Evolutionary conservation across 768 basidiomycete species (phyloP).

Genomic region (Pleurotus ostreatus): DNA sequence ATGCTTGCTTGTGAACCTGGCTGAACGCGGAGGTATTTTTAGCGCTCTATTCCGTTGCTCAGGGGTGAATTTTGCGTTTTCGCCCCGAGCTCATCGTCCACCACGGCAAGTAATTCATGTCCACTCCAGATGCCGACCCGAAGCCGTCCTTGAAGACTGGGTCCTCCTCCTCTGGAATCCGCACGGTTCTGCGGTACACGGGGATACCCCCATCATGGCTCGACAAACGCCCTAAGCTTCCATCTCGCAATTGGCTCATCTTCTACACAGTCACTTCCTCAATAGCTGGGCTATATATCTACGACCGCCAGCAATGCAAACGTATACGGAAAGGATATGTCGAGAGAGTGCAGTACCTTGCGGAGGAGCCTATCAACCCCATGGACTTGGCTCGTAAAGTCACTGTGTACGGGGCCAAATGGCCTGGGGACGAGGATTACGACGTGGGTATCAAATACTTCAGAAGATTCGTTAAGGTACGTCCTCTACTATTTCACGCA

Average conservation of each 20-base stretch:
- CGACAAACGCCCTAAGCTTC: conserved; percentile 78
- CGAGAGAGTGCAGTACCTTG: conserved; percentile 74
- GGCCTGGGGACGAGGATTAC: conserved; percentile 94
- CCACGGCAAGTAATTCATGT: background rate
- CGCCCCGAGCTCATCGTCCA: background rate
- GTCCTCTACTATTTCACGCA: conserved; percentile 19
- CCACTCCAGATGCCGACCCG: conserved; percentile 1
- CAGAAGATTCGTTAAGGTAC: conserved; percentile 95
- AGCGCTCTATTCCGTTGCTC: background rate
- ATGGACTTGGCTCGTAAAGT: conserved; percentile 74
- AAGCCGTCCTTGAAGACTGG: background rate
- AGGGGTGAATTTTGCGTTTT: conserved; percentile 4
- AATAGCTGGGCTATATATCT: conserved; percentile 68
- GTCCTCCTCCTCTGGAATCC: conserved; percentile 45
- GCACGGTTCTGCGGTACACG: conserved; percentile 61
- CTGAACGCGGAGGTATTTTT: background rate
- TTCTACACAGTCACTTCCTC: conserved; percentile 79
- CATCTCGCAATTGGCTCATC: conserved; percentile 92
- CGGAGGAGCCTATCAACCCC: conserved; percentile 60
- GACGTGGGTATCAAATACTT: conserved; percentile 84
- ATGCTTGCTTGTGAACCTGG: too few relatives aligned
- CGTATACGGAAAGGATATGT: conserved; percentile 74
- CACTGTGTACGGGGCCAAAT: conserved; percentile 82
- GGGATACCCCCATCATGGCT: conserved; percentile 76
- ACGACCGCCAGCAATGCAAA: conserved; percentile 84